A percentile compares a stretch with the other conserved stretches of the same genome.
phyloP scores from a whole-genome alignment of 1,284 basidiomycete species.

The Ceratobasidium theobromae region DNA sequence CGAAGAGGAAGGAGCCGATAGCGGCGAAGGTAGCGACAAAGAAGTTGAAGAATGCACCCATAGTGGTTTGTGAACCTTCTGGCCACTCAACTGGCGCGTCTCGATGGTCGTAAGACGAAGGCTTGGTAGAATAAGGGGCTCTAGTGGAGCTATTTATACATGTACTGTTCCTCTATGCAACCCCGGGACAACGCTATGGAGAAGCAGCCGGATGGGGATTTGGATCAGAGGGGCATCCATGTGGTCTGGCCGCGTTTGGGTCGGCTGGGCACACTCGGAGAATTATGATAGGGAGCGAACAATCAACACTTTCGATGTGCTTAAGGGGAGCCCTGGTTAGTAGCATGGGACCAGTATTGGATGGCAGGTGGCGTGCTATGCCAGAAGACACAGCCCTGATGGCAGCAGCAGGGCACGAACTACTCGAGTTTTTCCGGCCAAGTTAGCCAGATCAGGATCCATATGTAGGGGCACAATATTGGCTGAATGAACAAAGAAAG shows the following conservation, averaged over 20 bases:
- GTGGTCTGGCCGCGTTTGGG: neutral
- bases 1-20: constrained; percentile 35
- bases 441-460: neutral
- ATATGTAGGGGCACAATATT: neutral
- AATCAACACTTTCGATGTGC: neutral
- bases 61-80: constrained; percentile 13
- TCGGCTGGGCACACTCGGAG: constrained; percentile 13
- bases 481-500: neutral
- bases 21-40: constrained; percentile 31
- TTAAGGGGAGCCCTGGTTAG: neutral
- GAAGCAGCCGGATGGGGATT: constrained; percentile 18
- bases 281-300: constrained; percentile 10
- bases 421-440: neutral
- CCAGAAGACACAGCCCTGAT: neutral
- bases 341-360: neutral
- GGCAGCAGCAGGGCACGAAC: neutral
- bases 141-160: constrained; percentile 12
- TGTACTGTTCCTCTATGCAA: neutral
- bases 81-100: neutral
- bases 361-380: neutral
- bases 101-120: constrained; percentile 23
- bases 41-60: constrained; percentile 28
- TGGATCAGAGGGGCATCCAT: neutral
- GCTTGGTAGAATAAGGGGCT: constrained; percentile 8
- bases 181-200: neutral